These are phyloP conservation scores for Boletus tomentosulus DNA, from an alignment of 768 basidiomycete species.

Conservation along the genomic window DNA sequence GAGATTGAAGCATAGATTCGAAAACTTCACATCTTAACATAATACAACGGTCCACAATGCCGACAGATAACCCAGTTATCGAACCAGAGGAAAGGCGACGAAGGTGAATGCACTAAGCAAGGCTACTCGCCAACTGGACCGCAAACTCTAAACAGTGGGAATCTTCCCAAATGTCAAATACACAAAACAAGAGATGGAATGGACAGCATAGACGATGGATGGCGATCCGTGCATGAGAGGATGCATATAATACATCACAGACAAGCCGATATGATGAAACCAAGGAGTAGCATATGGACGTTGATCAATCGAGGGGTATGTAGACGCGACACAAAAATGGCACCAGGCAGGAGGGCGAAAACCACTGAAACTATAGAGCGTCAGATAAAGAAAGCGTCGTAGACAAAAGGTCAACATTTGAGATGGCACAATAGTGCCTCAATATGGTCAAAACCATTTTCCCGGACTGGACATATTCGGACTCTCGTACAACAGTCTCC, in stretches of 20 bases:
- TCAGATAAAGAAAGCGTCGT: neutral
- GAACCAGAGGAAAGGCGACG: neutral
- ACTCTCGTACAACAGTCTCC: conserved; percentile 65
- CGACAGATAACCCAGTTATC: neutral
- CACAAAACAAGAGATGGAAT: neutral
- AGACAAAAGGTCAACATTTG: neutral
- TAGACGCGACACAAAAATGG: neutral
- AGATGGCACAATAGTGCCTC: neutral
- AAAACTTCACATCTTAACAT: neutral
- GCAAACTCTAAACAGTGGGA: conserved; percentile 1
- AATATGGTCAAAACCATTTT: conserved; percentile 45
- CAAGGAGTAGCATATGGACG: neutral
- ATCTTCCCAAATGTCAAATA: conserved; percentile 2
- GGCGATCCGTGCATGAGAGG: neutral
- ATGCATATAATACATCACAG: conserved; percentile 6
- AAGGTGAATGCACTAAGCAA: neutral
- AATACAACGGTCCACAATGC: neutral
- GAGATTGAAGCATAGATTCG: too few species aligned
- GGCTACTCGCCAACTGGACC: neutral
- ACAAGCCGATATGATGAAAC: conserved; percentile 10
- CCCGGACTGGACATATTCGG: conserved; percentile 60
- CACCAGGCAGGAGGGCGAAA: neutral
- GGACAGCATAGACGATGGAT: conserved; percentile 1
- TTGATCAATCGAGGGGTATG: neutral
- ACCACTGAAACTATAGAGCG: neutral